Evolutionary conservation across 140 eudicot species (phyloP).

Genomic region (Stevia rebaudiana): DNA sequence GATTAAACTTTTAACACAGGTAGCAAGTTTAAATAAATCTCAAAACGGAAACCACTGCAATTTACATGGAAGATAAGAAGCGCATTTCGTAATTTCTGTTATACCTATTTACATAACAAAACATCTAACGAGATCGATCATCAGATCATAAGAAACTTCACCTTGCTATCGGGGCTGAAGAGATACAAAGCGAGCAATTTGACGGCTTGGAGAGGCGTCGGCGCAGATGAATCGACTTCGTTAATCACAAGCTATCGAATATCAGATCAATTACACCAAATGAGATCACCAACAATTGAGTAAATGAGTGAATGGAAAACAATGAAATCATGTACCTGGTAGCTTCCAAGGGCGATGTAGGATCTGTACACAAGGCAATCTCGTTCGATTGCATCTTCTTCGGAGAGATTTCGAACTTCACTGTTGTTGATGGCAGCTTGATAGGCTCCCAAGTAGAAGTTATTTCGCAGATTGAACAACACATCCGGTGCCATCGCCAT

Average conservation of each 20-base stretch:
- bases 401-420: constrained; percentile 65
- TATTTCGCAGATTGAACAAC: constrained; percentile 68
- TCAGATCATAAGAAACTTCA: neutral
- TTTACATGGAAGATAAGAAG: neutral
- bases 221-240: constrained; percentile 79
- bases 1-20: neutral
- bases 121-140: constrained; percentile 2
- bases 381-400: constrained; percentile 71
- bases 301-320: neutral
- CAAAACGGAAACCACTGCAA: neutral
- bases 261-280: neutral
- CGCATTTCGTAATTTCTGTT: neutral
- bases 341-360: constrained; percentile 86
- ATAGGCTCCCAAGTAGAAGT: constrained; percentile 79
- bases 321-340: constrained; percentile 37
- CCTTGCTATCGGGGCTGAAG: constrained; percentile 63
- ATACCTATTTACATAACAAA: neutral
- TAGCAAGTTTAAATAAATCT: neutral
- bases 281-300: neutral
- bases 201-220: constrained; percentile 91
- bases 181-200: constrained; percentile 85
- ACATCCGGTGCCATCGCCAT: constrained; percentile 75
- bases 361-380: constrained; percentile 81
- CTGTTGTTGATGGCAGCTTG: constrained; percentile 90
- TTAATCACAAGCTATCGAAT: constrained; percentile 65